Evolutionary conservation across 176 grass and related monocot species (phyloP).

Genomic region (Musa acuminata): DNA sequence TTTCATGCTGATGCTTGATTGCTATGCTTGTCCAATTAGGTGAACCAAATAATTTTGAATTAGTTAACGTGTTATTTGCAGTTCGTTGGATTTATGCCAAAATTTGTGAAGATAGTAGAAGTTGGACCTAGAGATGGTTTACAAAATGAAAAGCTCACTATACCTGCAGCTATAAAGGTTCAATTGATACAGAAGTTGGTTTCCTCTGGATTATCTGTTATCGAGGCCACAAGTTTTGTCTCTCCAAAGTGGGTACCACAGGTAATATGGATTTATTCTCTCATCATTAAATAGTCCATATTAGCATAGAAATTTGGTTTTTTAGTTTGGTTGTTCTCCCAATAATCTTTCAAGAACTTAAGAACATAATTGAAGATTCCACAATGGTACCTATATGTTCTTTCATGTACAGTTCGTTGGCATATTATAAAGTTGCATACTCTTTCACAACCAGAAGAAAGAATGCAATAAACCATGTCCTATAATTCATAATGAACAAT

Average conservation of each 20-base stretch:
- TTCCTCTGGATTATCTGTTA: conserved; percentile 55
- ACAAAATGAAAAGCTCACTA: conserved; percentile 65
- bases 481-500: too few relatives aligned
- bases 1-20: background rate
- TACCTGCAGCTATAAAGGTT: conserved; percentile 79
- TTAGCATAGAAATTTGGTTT: background rate
- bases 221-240: conserved; percentile 99
- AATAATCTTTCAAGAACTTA: background rate
- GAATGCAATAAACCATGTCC: too few relatives aligned
- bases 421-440: background rate
- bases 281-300: background rate
- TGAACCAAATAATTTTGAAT: too few relatives aligned
- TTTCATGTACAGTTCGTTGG: background rate
- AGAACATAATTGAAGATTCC: background rate
- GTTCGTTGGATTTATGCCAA: conserved; percentile 54
- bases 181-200: conserved; percentile 80
- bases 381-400: background rate
- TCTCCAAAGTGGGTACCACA: conserved; percentile 96
- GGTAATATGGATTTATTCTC: conserved; percentile 27
- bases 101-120: conserved; percentile 84
- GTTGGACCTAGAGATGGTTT: conserved; percentile 86
- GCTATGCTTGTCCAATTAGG: background rate
- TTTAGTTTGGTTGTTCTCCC: background rate
- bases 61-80: conserved; percentile 13
- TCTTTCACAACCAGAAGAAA: background rate